Percentiles rank a stretch among this genome's conserved stretches.
These are phyloP conservation scores for Boletus subparvulus DNA, from an alignment of 768 basidiomycete species.

Conservation along the genomic window DNA sequence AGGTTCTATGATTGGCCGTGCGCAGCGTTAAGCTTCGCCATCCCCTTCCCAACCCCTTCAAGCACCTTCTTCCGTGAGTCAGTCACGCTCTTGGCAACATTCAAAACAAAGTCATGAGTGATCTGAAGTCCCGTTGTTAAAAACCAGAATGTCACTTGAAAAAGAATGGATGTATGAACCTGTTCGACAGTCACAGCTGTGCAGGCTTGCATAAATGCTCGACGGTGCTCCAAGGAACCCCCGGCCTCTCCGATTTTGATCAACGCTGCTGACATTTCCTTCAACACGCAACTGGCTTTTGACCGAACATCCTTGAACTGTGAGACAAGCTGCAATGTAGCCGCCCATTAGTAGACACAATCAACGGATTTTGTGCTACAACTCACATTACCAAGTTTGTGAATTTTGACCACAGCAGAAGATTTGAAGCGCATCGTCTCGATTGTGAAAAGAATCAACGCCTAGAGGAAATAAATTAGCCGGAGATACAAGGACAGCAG, in stretches of 20 bases:
- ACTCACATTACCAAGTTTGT: slow-evolving; percentile 72
- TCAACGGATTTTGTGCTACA: not conserved
- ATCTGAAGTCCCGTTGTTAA: slow-evolving; percentile 42
- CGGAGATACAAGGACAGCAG: not conserved
- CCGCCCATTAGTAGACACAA: not conserved
- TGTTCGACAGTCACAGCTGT: slow-evolving; percentile 36
- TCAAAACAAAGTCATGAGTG: slow-evolving; percentile 61
- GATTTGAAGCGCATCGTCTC: slow-evolving; percentile 75
- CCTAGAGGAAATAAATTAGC: slow-evolving; percentile 41
- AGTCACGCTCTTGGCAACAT: slow-evolving; percentile 60
- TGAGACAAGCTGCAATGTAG: slow-evolving; percentile 54
- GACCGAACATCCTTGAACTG: slow-evolving; percentile 63
- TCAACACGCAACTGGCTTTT: slow-evolving; percentile 50
- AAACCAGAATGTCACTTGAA: not conserved
- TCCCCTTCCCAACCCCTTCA: slow-evolving; percentile 72
- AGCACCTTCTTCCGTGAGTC: slow-evolving; percentile 71
- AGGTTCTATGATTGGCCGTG: slow-evolving; percentile 32
- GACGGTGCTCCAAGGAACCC: slow-evolving; percentile 52
- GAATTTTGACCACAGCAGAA: slow-evolving; percentile 62
- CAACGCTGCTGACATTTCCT: slow-evolving; percentile 56
- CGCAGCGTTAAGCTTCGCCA: slow-evolving; percentile 49
- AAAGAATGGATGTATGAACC: slow-evolving; percentile 27
- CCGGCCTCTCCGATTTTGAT: slow-evolving; percentile 51
- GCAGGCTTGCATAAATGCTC: slow-evolving; percentile 53
- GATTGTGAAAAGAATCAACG: slow-evolving; percentile 67